Base-by-base conservation (phyloP, 2,329 filamentous ascomycete genomes). In the Botryosphaeria dothidea region DNA sequence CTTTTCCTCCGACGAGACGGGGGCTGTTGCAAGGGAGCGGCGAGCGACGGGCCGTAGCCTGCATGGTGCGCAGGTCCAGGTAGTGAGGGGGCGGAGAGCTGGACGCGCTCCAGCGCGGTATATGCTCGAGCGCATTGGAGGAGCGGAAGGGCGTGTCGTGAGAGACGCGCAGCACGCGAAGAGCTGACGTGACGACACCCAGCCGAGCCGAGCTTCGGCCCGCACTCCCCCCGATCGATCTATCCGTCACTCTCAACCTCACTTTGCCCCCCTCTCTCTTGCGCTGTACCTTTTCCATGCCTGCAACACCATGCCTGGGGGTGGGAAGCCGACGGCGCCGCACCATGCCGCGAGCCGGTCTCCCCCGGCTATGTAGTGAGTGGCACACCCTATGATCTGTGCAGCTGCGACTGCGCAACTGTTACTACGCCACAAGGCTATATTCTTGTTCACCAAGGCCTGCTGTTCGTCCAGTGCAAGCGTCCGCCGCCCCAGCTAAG, bases 1-100 rank as follows among this genome's bases (percentile, higher is more conserved):
- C 81, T 98, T 98, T 67, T 80, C 77, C 21, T 66, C 49, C 8
- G 69, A 68, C 31, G 68, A 46, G 17, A 29, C 31, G 38, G 17
- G 38, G 25, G 11, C 7, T 25, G 15, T 49, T 36, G 62, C 52
- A 19, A 57, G 25, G n/a, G 9, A 67, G 34, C 68, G 54, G 13
- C 67, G 71, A 57, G 52, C 67, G 54, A 61, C 67, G 21, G 68
- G 68, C 46, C 64, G 67, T 41, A 66, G 57, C 43, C 67, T 68
- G 52, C 71, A 75, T 62, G 70, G 67, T 21, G 64, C 67, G 56
- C 69, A 74, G 31, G 67, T 66, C 75, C 72, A 75, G 41, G 63
- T 66, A 36, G 67, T 69, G 51, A 68, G 54, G 31, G 67, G 62
- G 27, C 69, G 66, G 54, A 72, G 70, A 23, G 69, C 62, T 27